Evolutionary conservation across 2,329 filamentous ascomycete species (phyloP).

Genomic region (Blastomyces percursus): DNA sequence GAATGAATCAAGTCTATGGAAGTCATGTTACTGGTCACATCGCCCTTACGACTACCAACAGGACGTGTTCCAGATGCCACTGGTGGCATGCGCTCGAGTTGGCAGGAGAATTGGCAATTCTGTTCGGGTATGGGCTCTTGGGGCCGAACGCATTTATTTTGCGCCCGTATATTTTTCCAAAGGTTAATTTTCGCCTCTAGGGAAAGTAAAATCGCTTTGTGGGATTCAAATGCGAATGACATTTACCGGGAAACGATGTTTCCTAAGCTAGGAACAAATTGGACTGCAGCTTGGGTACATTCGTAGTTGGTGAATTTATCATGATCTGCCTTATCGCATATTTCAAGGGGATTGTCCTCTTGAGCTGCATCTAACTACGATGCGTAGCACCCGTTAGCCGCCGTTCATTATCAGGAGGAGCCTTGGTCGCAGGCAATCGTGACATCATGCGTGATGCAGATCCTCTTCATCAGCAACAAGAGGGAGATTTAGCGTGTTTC

Average conservation of each 20-base stretch:
- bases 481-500: too few relatives aligned
- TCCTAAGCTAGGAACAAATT: not conserved
- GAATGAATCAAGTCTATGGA: not conserved
- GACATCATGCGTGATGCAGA: too few relatives aligned
- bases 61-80: not conserved
- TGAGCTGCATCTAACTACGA: too few relatives aligned
- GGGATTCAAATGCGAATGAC: not conserved
- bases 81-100: not conserved
- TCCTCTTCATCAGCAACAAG: too few relatives aligned
- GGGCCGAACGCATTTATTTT: not conserved
- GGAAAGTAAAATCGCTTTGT: not conserved
- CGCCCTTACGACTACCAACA: not conserved
- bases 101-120: not conserved
- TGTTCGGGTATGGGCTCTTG: not conserved
- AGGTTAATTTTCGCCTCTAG: not conserved
- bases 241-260: not conserved
- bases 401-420: too few relatives aligned
- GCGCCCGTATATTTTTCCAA: not conserved
- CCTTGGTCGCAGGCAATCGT: too few relatives aligned
- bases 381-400: too few relatives aligned
- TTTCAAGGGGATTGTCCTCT: too few relatives aligned
- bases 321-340: not conserved
- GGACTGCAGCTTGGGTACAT: not conserved
- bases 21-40: not conserved
- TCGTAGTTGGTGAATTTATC: not conserved